These are phyloP conservation scores for Pleurotus pulmonarius DNA, from an alignment of 768 basidiomycete species.

Conservation along the genomic window DNA sequence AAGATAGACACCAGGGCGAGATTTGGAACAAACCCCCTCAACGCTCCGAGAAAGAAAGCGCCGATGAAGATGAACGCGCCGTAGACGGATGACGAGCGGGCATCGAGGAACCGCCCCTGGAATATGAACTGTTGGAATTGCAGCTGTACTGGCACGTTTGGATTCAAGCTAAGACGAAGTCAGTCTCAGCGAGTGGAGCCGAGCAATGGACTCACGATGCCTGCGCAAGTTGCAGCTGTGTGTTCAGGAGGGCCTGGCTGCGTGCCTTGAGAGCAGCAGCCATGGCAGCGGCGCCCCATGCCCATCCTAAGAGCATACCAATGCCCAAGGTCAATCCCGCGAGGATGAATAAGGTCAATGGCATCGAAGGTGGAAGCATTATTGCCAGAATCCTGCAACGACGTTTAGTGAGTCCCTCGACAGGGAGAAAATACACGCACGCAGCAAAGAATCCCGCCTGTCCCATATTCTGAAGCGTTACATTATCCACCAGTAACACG, in stretches of 20 bases:
- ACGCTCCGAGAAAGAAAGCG: slow-evolving; percentile 31
- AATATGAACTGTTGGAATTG: slow-evolving; percentile 31
- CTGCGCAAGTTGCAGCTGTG: slow-evolving; percentile 28
- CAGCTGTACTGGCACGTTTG: slow-evolving; percentile 7
- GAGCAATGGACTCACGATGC: slow-evolving; percentile 26
- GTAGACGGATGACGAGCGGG: slow-evolving; percentile 38
- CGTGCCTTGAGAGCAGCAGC: slow-evolving; percentile 33
- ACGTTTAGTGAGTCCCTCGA: too few relatives aligned
- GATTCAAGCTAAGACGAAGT: slow-evolving; percentile 17
- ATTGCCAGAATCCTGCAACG: too few relatives aligned
- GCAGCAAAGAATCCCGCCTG: slow-evolving; percentile 38
- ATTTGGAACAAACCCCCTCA: slow-evolving; percentile 35
- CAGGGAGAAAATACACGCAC: slow-evolving; percentile 11
- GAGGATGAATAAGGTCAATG: not conserved
- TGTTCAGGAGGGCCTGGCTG: slow-evolving; percentile 28
- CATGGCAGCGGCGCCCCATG: slow-evolving; percentile 41
- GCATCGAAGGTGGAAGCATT: slow-evolving; percentile 2
- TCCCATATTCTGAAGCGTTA: slow-evolving; percentile 31
- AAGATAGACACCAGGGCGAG: slow-evolving; percentile 36
- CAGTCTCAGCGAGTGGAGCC: too few relatives aligned
- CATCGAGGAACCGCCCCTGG: slow-evolving; percentile 38
- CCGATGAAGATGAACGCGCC: slow-evolving; percentile 42
- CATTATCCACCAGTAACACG: slow-evolving; percentile 30
- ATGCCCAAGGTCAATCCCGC: slow-evolving; percentile 32
- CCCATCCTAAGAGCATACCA: slow-evolving; percentile 44